Conservation (phyloP, 208 protist genomes). For the Trypanosoma grayi region DNA sequence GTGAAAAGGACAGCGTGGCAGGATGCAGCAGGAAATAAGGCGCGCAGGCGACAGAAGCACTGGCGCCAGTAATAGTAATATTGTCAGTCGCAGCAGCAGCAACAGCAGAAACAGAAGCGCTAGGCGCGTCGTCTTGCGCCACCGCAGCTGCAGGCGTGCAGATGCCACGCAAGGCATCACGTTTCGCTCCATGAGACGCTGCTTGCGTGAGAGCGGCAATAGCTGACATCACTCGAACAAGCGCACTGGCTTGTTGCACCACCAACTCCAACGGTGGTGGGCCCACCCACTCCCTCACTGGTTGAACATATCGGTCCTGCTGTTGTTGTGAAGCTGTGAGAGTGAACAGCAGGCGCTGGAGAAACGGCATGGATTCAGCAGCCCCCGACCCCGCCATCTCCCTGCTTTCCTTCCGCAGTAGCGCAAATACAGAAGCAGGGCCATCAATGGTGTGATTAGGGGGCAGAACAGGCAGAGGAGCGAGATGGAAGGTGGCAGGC, state of each 20-base stretch:
- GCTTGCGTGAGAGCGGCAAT: slow-evolving; percentile 9
- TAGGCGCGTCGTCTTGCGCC: not conserved
- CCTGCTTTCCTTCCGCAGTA: too few relatives aligned
- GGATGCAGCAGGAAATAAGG: slow-evolving; percentile 13
- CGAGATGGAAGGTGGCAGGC: not conserved
- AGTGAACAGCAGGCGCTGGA: too few relatives aligned
- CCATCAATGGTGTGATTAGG: not conserved
- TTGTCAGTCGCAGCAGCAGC: too few relatives aligned
- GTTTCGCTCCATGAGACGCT: too few relatives aligned
- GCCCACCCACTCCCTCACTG: not conserved
- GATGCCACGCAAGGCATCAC: too few relatives aligned
- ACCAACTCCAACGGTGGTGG: not conserved
- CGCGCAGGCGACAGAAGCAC: not conserved
- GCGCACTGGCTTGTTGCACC: not conserved
- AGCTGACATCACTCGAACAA: slow-evolving; percentile 11
- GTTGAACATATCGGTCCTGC: too few relatives aligned
- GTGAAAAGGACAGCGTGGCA: not conserved
- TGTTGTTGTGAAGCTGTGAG: too few relatives aligned
- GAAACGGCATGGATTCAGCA: too few relatives aligned
- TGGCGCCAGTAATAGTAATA: too few relatives aligned
- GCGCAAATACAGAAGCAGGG: not conserved
- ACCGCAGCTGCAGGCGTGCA: not conserved
- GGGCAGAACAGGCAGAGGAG: not conserved
- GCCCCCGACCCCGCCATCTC: too few relatives aligned
- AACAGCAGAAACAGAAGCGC: too few relatives aligned